A percentile compares a stretch with the other conserved stretches of the same genome.
These are phyloP conservation scores for Corymbia maculata DNA, from an alignment of 345 rosid genomes.

Conservation along the genomic window DNA sequence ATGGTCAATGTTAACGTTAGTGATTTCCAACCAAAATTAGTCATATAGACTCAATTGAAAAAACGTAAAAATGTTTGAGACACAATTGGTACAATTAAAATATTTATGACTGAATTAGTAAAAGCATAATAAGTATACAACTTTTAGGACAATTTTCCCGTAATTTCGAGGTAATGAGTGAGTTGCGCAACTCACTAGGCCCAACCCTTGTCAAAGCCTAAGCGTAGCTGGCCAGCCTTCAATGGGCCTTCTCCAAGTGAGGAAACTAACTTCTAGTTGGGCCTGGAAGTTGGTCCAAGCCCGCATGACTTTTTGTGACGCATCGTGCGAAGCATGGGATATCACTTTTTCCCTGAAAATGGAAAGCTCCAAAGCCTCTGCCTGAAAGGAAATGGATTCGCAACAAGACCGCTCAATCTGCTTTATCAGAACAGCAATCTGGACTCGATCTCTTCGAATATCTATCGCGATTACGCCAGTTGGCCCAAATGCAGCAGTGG, in stretches of 20 bases:
- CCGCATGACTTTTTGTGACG: not conserved
- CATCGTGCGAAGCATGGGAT: not conserved
- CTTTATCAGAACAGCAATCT: not conserved
- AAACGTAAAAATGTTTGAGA: fast-evolving
- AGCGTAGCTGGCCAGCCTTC: not conserved
- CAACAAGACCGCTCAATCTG: not conserved
- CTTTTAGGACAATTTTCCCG: not conserved
- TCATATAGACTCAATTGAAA: fast-evolving
- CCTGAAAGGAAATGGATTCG: not conserved
- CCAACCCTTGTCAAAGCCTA: not conserved
- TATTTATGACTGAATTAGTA: fast-evolving
- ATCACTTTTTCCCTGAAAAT: not conserved
- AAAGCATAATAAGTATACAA: fast-evolving
- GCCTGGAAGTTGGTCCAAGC: not conserved
- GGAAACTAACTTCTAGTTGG: not conserved
- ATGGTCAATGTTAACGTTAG: fast-evolving
- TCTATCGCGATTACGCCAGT: not conserved
- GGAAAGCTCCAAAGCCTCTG: not conserved
- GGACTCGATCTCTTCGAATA: not conserved
- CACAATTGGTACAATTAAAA: fast-evolving
- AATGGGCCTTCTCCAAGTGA: not conserved
- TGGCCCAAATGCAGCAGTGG: not conserved
- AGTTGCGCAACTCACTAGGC: not conserved
- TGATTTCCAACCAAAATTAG: fast-evolving
- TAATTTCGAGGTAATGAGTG: not conserved